Base-by-base conservation (phyloP, 805 yeast species). In the Saccharomycopsis guyanensis region DNA sequence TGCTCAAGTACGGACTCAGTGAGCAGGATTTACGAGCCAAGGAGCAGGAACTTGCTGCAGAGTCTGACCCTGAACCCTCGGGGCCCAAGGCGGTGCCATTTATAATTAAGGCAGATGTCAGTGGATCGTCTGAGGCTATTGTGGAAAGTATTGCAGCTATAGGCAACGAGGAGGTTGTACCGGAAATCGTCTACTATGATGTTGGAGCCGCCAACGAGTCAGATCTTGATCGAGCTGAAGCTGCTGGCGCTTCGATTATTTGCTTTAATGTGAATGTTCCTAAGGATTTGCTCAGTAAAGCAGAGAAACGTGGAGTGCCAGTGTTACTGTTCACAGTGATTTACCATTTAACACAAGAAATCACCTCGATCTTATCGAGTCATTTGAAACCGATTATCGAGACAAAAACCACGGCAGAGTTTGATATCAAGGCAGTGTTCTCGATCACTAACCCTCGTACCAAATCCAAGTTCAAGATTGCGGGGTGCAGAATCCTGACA, bases 81-180 rank as follows among this genome's bases (percentile, higher is more conserved):
- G 61, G 43, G 40, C 58, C 59, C 3, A 55, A 54, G 24, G 65
- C 64, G 10, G 64, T 77, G 3, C 76, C 78, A 25, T 87, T 81
- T 53, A 80, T 93, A 23, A 69, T 93, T 31, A 87, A 86, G 59
- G 85, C 96, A 0, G 98, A 93, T 64, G 97, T 91, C 1, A 80
- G 82, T 55, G 98, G 98, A 0, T 89, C 97, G 0, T 84, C 86
- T 0, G 98, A 93, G 60, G 98, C 98, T 1, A 84, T 93, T 29
- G 73, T 69, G 33, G 96, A 89, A 60, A 79, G 91, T 55, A 77
- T 93, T 40, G 71, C 72, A 49, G 80, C 80, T 10, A 65, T 93
- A n/a, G 97, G 97, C 4, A 89, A 91, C 60, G 85, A 83, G 1
- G 94, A 86, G 58, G 91, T 91, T 4, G 68, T 70, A 50, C 76